Percentiles rank a stretch among this genome's conserved stretches.
Conservation (phyloP, 2,329 filamentous ascomycete genomes). For the Chaetomium strumarium region DNA sequence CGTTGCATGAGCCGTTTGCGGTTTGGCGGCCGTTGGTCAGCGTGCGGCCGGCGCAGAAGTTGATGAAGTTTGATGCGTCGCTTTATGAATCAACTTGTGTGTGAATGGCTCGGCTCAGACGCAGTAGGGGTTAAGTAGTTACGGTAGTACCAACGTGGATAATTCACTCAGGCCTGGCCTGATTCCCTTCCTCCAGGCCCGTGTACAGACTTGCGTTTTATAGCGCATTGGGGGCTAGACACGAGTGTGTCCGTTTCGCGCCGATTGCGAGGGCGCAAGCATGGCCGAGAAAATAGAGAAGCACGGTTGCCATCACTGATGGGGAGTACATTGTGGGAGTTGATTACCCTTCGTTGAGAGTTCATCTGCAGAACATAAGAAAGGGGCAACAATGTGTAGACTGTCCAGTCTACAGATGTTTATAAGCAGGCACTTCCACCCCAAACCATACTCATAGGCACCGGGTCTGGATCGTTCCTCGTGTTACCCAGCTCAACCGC, state of each 20-base stretch:
- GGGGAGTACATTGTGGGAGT: background rate
- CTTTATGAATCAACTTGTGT: constrained; percentile 5
- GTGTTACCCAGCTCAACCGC: background rate
- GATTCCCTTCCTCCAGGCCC: constrained; percentile 33
- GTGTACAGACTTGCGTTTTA: constrained; percentile 37
- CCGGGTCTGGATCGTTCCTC: background rate
- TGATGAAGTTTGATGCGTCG: constrained; percentile 47
- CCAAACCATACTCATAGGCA: background rate
- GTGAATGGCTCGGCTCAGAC: too few species aligned
- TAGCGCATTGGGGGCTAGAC: constrained; percentile 35
- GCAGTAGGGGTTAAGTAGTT: too few species aligned
- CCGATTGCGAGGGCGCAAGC: background rate
- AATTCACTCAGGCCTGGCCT: constrained; percentile 35
- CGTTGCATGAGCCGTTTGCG: constrained; percentile 48
- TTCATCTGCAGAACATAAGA: background rate
- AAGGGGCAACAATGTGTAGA: too few species aligned
- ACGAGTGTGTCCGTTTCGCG: constrained; percentile 6
- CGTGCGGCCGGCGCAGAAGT: constrained; percentile 49
- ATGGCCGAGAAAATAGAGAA: background rate
- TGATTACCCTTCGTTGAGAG: background rate
- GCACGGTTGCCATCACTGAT: background rate
- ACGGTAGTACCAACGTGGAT: constrained; percentile 31
- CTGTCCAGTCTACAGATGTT: too few species aligned
- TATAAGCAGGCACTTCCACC: background rate
- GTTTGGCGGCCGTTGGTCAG: constrained; percentile 50